Conservation (phyloP, 2,329 filamentous ascomycete genomes). For the Parastagonospora nodorum region DNA sequence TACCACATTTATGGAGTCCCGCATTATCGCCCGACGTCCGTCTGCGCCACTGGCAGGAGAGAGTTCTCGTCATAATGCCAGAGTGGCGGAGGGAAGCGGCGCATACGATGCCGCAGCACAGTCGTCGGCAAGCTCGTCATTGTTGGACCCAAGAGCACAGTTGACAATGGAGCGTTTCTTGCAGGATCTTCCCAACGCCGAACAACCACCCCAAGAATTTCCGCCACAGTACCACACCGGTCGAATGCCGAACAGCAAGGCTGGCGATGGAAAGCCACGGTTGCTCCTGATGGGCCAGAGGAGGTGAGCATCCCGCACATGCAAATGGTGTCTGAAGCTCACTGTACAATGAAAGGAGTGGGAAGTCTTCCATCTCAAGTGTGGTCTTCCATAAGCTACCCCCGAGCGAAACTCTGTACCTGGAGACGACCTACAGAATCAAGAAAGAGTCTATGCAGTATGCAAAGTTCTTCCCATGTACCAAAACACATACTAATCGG, state of each 20-base stretch:
- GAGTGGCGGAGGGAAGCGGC: constrained; percentile 15
- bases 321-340: constrained; percentile 7
- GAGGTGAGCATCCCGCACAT: constrained; percentile 62
- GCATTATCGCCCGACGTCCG: constrained; percentile 23
- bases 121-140: constrained; percentile 32
- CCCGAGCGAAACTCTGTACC: constrained; percentile 91
- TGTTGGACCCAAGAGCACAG: constrained; percentile 46
- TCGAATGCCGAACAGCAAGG: constrained; percentile 54
- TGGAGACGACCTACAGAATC: constrained; percentile 92
- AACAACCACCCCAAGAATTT: constrained; percentile 45
- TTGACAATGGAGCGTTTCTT: constrained; percentile 51
- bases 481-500: constrained; percentile 5
- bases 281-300: constrained; percentile 93
- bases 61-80: constrained; percentile 17
- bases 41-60: constrained; percentile 18
- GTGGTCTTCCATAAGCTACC: constrained; percentile 99
- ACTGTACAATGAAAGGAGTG: constrained; percentile 67
- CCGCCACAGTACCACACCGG: constrained; percentile 50
- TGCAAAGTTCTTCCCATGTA: constrained; percentile 44
- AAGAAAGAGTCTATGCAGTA: constrained; percentile 96
- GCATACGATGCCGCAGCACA: constrained; percentile 4
- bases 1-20: constrained; percentile 38
- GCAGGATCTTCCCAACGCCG: constrained; percentile 50
- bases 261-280: constrained; percentile 73
- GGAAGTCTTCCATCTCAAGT: constrained; percentile 97